phyloP scores from a whole-genome alignment of 495 filamentous ascomycete genomes.

The Penicillium flavigenum region DNA sequence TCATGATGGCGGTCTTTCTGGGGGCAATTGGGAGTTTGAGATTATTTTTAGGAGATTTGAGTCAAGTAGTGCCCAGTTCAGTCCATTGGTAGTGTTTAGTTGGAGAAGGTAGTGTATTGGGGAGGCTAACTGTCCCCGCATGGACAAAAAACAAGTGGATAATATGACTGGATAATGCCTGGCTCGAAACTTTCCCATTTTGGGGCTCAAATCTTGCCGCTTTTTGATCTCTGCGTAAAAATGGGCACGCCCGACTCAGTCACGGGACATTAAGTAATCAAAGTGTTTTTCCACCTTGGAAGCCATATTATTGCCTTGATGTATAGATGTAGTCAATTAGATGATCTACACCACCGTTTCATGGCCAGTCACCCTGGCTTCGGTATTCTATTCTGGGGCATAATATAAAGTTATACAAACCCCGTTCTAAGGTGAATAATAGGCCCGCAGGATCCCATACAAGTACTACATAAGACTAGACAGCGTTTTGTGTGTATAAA shows the following conservation, averaged over 20 bases:
- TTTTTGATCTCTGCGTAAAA: neutral
- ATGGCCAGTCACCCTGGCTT: too few species aligned
- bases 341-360: too few species aligned
- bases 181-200: neutral
- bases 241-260: neutral
- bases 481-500: too few species aligned
- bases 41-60: neutral
- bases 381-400: too few species aligned
- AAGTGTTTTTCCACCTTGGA: too few species aligned
- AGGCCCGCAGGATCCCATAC: too few species aligned
- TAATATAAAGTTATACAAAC: too few species aligned
- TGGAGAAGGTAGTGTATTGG: conserved; percentile 7
- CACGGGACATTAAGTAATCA: neutral
- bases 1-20: neutral
- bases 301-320: too few species aligned
- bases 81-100: conserved; percentile 5
- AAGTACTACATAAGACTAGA: too few species aligned
- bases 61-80: neutral
- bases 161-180: neutral
- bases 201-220: neutral
- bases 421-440: too few species aligned
- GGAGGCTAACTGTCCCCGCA: conserved; percentile 23
- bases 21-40: neutral
- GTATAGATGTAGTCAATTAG: too few species aligned
- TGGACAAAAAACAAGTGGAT: conserved; percentile 23